These are phyloP conservation scores for Tylopilus balloui DNA, from an alignment of 768 basidiomycete species.

Conservation along the genomic window DNA sequence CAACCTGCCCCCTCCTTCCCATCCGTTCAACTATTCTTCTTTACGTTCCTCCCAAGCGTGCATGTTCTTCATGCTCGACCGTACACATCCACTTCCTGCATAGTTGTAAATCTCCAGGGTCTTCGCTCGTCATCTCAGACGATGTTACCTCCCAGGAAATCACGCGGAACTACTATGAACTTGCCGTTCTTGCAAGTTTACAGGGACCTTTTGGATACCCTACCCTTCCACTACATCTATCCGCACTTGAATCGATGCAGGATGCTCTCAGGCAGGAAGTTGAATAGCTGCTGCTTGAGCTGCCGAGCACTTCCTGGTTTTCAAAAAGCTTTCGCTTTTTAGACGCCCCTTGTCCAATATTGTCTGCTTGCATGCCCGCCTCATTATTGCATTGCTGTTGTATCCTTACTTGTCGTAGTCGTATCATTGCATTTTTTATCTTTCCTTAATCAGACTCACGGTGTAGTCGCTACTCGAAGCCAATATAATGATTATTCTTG, in stretches of 20 bases:
- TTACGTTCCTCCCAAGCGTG: conserved; percentile 43
- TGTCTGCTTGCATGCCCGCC: conserved; percentile 9
- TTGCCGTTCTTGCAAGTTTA: conserved; percentile 52
- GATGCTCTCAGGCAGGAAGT: conserved; percentile 19
- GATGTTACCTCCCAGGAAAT: conserved; percentile 48
- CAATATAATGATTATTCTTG: conserved; percentile 18
- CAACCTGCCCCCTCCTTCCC: conserved; percentile 46
- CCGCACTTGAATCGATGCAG: conserved; percentile 63
- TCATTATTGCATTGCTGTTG: conserved; percentile 22
- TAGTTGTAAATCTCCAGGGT: conserved; percentile 39
- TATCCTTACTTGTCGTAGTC: conserved; percentile 28
- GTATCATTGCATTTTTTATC: conserved; percentile 24
- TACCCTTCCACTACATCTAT: conserved; percentile 40
- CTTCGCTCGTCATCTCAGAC: conserved; percentile 34
- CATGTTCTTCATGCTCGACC: conserved; percentile 41
- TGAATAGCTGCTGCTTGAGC: conserved; percentile 16
- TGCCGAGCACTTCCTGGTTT: background rate
- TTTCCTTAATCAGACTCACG: conserved; percentile 13
- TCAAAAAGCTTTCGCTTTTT: conserved; percentile 2
- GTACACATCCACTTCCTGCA: conserved; percentile 61
- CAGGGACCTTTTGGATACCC: conserved; percentile 46
- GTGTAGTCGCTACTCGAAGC: conserved; percentile 18
- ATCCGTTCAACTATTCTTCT: conserved; percentile 56
- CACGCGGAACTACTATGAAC: conserved; percentile 63
- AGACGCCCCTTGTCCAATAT: conserved; percentile 11